Evolutionary conservation across 1,284 basidiomycete genomes (phyloP).

Genomic region (Singerocomus rubriflavus): DNA sequence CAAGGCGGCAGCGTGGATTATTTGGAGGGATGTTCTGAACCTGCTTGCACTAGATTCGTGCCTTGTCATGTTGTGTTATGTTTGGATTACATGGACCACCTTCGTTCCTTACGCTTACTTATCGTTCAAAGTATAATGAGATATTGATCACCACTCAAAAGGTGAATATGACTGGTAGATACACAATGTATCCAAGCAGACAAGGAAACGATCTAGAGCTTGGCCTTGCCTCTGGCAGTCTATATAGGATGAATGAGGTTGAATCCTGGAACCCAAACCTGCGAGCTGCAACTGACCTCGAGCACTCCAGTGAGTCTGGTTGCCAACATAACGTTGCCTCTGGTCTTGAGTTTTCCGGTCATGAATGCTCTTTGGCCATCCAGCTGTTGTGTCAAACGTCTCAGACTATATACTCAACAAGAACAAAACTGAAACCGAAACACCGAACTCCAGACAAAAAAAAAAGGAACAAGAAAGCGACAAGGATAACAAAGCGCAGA

Average conservation of each 20-base stretch:
- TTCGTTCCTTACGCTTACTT: conserved; percentile 13
- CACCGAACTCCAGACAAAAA: neutral
- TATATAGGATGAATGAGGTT: conserved; percentile 7
- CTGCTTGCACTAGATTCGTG: neutral
- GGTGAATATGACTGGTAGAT: neutral
- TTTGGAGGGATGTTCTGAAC: conserved; percentile 63
- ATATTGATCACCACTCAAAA: conserved; percentile 17
- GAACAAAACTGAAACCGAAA: neutral
- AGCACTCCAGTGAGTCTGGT: conserved; percentile 84
- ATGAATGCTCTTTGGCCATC: conserved; percentile 94
- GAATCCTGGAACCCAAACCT: neutral
- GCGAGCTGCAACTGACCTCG: conserved; percentile 52
- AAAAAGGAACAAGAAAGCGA: neutral
- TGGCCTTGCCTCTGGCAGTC: conserved; percentile 38
- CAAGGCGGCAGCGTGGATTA: conserved; percentile 67
- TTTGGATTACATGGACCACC: conserved; percentile 3
- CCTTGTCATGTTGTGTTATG: neutral
- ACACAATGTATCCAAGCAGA: neutral
- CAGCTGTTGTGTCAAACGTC: conserved; percentile 39
- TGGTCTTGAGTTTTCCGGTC: conserved; percentile 86
- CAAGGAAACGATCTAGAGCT: conserved; percentile 27
- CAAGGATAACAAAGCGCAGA: neutral
- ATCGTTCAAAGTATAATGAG: conserved; percentile 15
- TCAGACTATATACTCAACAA: neutral
- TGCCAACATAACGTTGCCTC: conserved; percentile 85